Base-by-base conservation (phyloP, 768 basidiomycete genomes). In the Harrya chromipes region DNA sequence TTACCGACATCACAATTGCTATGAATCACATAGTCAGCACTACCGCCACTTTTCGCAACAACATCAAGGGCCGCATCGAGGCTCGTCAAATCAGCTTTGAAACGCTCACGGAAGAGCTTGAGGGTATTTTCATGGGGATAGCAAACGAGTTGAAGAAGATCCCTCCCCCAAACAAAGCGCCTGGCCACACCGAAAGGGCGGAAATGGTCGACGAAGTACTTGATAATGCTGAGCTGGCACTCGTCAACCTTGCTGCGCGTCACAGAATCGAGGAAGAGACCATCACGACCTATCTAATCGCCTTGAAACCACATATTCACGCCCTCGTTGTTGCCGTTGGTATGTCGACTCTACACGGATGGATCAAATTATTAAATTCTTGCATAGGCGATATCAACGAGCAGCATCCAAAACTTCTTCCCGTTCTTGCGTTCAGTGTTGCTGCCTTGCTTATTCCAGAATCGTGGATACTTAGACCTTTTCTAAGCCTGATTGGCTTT, bases 41-140 rank as follows among this genome's bases (percentile, higher is more conserved):
- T 26, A 60, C 59, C 14, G 16, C 55, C 20, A 31, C 36, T 4
- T 54, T 61, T 36, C 59, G 55, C 9, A 11, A 43, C 16, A 19
- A 16, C 14, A 58, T 61, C 6, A 19, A 47, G 23, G 50, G 16
- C 14, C 24, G 36, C 21, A 16, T 60, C n/a, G 51, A 51, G 21
- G 44, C 39, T 10, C 55, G 29, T 4, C 1, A 49, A 4, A 24
- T 57, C 10, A 43, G 58, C 0, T 29, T 57, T 3, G 55, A 54
- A 17, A 5, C 20, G 0, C 20, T 60, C 27, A 45, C 52, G 0
- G 2, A 24, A 8, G 59, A 60, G 9, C 59, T 58, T 4, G 55
- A 57, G n/a, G 10, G 7, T 1, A n/a, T 49, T 2, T 61, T 58
- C 16, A 47, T 27, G 52, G 11, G 0, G 6, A 50, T 47, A 2